Conservation (phyloP, 768 basidiomycete genomes). For the Boletellus ananas region DNA sequence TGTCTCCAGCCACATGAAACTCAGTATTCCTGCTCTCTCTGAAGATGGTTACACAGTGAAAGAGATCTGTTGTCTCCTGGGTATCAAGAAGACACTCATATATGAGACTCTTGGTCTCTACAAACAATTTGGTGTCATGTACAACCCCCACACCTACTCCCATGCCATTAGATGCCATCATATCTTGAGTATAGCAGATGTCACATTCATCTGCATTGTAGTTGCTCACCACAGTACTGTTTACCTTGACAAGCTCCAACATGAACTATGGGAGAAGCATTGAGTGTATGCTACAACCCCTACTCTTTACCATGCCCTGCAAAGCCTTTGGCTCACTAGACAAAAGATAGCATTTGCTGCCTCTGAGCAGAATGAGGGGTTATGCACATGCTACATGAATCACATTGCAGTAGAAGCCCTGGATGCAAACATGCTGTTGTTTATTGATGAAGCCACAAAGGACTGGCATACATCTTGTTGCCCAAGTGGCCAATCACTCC, state of each 20-base stretch:
- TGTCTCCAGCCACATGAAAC: slow-evolving; percentile 1
- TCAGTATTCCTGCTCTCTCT: not conserved
- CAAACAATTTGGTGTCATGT: not conserved
- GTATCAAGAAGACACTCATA: not conserved
- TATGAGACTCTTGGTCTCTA: not conserved
- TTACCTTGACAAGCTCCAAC: not conserved
- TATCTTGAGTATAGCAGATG: not conserved
- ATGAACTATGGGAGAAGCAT: not conserved
- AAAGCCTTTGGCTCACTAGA: not conserved
- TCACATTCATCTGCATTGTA: not conserved
- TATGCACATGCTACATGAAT: slow-evolving; percentile 6
- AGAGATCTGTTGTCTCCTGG: not conserved
- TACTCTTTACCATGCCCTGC: not conserved
- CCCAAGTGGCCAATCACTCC: not conserved
- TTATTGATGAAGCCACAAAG: slow-evolving; percentile 17
- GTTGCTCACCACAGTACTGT: not conserved
- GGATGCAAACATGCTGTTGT: slow-evolving; percentile 19
- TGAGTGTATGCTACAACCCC: not conserved
- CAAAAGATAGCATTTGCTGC: not conserved
- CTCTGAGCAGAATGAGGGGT: slow-evolving; percentile 1
- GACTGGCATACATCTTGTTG: slow-evolving; percentile 2
- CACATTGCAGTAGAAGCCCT: slow-evolving; percentile 8
- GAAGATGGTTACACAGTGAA: not conserved
- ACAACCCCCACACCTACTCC: not conserved
- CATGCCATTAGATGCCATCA: not conserved